Evolutionary conservation across 345 rosid genomes (phyloP), one percentile per base, ranked within the genome.

Genomic region (Conringia planisiliqua): DNA sequence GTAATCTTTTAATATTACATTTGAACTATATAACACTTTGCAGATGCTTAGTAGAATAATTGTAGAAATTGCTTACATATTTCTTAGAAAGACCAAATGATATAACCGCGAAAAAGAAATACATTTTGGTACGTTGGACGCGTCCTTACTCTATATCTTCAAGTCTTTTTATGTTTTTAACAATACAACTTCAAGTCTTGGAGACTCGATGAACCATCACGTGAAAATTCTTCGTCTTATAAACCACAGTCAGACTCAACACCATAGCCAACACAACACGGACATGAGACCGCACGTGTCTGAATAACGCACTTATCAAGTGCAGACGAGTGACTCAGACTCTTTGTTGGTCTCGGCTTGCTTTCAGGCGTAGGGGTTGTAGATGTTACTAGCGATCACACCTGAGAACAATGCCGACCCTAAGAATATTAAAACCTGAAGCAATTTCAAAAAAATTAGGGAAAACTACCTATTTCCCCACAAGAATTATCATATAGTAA

Each of bases 181-280:
- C n/a, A 64, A 3, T 29, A 29, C 0, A 29, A 33, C 46, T 76
- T 85, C 77, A 86, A 52, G 48, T 42, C 47, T 39, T 73, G 56
- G 70, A 63, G 62, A 32, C 78, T 47, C 81, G 80, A 11, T 85
- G 83, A 61, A 89, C 89, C 55, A 85, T 87, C 58, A 81, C 54
- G 50, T 88, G 87, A 38, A 87, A 88, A 13, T 81, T 62, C 75
- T 67, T 88, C 8, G 92, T 90, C 50, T 90, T 83, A 61, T 77
- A 68, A 73, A 82, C 89, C n/a, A 90, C 87, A 36, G 84, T 78
- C 76, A 82, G 38, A 72, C 90, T 87, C 75, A 86, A 56, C 9
- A 58, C 73, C 82, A 79, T 51, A 22, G 91, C 91, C 12, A 85
- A 82, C 89, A 89, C 35, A 91, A 46, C 36, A 81, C 79, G 1